Base-by-base conservation (phyloP, 345 rosid species). In the Diplotaxis tenuifolia region DNA sequence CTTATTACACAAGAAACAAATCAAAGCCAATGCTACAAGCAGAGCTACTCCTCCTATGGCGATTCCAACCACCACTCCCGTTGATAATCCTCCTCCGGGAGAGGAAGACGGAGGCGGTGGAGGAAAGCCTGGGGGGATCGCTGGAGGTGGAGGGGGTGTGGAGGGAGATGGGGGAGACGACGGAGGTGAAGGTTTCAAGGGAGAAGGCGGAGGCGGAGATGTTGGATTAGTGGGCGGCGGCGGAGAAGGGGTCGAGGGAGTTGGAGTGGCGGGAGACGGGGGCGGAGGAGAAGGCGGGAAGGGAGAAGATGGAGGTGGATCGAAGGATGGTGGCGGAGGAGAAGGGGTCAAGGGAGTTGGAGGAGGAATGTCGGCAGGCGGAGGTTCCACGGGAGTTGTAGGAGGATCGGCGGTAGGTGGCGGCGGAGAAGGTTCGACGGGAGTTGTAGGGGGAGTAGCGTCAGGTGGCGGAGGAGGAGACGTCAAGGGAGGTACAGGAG, bases 11-110 rank as follows among this genome's bases (percentile, higher is more conserved):
- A 84, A 80, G 40, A 88, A 67, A 61, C 67, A 85, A 69, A 88
- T 27, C 61, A 88, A 25, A 73, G 65, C 50, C 62, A 86, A 10
- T 47, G 80, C 73, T 55, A 78, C 50, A 66, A 90, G 79, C 29
- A 85, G 0, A 15, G 52, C 86, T 62, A 88, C 83, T 70, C 89
- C 96, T 4, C 82, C 96, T 2, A 90, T n/a, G n/a, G 83, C 88
- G 7, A 88, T 45, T 16, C 91, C 96, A 22, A 84, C 90, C 58
- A 81, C 85, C 49, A 83, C 57, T 57, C 86, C 91, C 22, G 84
- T 82, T 32, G 91, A 77, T 45, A 82, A 14, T 53, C 62, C 34
- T 4, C 1, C 21, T 4, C 1, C 21, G 7, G 83, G 7, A 21
- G 73, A 22, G 10, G 85, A 19, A 6, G 90, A 19, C 1, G 86